Conservation (phyloP, 2,329 filamentous ascomycete species). For the Camillea tinctor region DNA sequence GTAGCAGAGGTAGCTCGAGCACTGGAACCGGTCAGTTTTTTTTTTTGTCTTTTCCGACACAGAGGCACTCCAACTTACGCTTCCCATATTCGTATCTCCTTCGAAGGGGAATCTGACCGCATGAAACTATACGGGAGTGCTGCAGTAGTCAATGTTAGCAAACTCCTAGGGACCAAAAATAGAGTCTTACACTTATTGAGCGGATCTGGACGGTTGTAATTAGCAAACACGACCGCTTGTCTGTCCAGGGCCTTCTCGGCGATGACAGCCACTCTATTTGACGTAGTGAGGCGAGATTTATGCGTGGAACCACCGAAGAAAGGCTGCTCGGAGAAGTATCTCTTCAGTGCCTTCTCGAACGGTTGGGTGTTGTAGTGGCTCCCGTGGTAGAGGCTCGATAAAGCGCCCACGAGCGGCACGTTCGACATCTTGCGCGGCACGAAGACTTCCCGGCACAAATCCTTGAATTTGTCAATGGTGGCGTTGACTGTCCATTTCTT, state of each 20-base stretch:
- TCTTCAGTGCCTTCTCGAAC: slow-evolving; percentile 25
- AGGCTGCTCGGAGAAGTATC: slow-evolving; percentile 30
- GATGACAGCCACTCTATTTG: slow-evolving; percentile 31
- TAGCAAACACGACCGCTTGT: slow-evolving; percentile 31
- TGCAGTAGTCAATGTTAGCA: slow-evolving; percentile 10
- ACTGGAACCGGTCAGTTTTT: slow-evolving; percentile 10
- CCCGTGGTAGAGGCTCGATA: slow-evolving; percentile 32
- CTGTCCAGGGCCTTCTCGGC: slow-evolving; percentile 22
- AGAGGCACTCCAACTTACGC: slow-evolving; percentile 23
- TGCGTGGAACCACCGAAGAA: slow-evolving; percentile 31
- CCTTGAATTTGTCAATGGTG: slow-evolving; percentile 32
- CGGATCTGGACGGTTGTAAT: slow-evolving; percentile 32
- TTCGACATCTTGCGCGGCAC: slow-evolving; percentile 28
- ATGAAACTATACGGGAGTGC: slow-evolving; percentile 29
- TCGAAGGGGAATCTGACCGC: slow-evolving; percentile 27
- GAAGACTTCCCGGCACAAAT: slow-evolving; percentile 30
- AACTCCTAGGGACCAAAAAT: too few relatives aligned
- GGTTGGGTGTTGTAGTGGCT: slow-evolving; percentile 34
- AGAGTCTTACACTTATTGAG: slow-evolving; percentile 19
- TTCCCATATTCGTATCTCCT: slow-evolving; percentile 33
- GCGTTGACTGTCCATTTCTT: slow-evolving; percentile 33
- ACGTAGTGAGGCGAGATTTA: slow-evolving; percentile 21
- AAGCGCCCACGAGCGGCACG: slow-evolving; percentile 28
- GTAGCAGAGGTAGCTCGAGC: slow-evolving; percentile 32
- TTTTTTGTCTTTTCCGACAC: not conserved